Base-by-base conservation (phyloP, 2,329 filamentous ascomycete species). In the Pseudogymnoascus sp. region DNA sequence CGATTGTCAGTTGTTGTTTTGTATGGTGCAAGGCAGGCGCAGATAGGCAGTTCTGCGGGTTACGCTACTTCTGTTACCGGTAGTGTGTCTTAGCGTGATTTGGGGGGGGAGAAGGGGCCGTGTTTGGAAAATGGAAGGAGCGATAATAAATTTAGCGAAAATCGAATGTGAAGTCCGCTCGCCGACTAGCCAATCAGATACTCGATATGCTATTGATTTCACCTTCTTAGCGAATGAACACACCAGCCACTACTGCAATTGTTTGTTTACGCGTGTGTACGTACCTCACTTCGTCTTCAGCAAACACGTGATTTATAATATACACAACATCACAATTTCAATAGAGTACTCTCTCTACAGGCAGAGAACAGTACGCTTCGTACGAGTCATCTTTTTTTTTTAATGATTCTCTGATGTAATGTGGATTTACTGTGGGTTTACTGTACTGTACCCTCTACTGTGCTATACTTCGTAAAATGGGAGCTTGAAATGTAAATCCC, bases 1-100 rank as follows among this genome's bases (percentile, higher is more conserved):
- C 45, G 63, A 66, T 58, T 58, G 52, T 58, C 52, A 58, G 52
- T 33, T 58, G 64, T 60, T 64, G 55, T 58, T 49, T 30, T 49
- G 45, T 35, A 16, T 28, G 33, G 23, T 14, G 38, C 19, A 36
- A 60, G 23, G 38, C 58, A 28, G 23, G 35, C 28, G 30, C 52
- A 22, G 19, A 58, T 22, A 35, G 16, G 16, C 25, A 39, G 33
- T 49, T 33, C 19, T 45, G 23, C 25, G 38, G 38, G 38, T 28
- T 39, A 35, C 19, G 33, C 36, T 22, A 39, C 35, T 35, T 39
- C 36, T 60, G 16, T 38, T 35, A 45, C n/a, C 38, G 25, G 25
- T 39, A 38, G 58, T 39, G n/a, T 39, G 28, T 60, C n/a, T 45
- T 45, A 35, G 35, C 55, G 25, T 62, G 61, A 58, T 55, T 42